phyloP scores from a whole-genome alignment of 495 filamentous ascomycete species.

The Letharia lupina region DNA sequence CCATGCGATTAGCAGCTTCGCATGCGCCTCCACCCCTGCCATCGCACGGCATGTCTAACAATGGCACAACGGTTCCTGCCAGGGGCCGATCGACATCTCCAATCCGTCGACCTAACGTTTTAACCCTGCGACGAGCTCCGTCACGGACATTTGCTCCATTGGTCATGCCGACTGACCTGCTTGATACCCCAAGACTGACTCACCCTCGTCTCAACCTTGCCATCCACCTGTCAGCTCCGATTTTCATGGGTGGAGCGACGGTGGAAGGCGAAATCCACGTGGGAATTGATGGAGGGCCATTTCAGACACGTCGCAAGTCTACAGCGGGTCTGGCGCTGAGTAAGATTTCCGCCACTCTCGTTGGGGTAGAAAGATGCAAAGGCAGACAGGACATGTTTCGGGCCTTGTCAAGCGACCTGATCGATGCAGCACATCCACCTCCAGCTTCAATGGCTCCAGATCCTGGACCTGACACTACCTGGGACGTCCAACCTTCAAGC shows the following conservation, averaged over 20 bases:
- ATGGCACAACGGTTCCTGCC: constrained; percentile 14
- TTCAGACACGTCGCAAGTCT: constrained; percentile 21
- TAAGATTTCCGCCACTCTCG: constrained; percentile 40
- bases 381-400: constrained; percentile 40
- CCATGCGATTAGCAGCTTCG: constrained; percentile 2
- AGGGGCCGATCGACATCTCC: constrained; percentile 25
- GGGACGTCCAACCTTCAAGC: constrained; percentile 39
- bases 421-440: constrained; percentile 42
- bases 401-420: constrained; percentile 41
- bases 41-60: not conserved
- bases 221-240: constrained; percentile 30
- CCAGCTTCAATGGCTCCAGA: constrained; percentile 41
- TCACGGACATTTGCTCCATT: constrained; percentile 37
- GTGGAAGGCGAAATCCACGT: constrained; percentile 35
- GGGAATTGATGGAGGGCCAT: constrained; percentile 30
- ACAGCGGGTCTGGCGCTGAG: constrained; percentile 30
- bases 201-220: constrained; percentile 32
- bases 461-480: constrained; percentile 34
- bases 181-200: constrained; percentile 31
- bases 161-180: constrained; percentile 30
- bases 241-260: constrained; percentile 37
- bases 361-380: constrained; percentile 41
- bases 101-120: constrained; percentile 16
- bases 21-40: constrained; percentile 8
- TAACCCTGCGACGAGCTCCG: constrained; percentile 16